Conservation (phyloP, 495 filamentous ascomycete genomes). For the Lasiosphaeria miniovina region DNA sequence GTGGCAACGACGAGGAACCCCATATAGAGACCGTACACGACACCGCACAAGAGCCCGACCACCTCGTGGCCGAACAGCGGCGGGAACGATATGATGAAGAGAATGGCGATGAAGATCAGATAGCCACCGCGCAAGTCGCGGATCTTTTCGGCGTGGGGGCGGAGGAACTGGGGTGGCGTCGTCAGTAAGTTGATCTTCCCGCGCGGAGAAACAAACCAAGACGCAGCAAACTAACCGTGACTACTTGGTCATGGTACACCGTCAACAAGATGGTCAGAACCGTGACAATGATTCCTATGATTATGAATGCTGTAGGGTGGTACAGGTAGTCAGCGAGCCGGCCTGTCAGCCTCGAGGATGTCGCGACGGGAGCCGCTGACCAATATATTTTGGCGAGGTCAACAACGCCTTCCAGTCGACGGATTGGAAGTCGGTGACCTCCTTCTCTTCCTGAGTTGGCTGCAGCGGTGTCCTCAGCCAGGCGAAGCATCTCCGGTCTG, state of each 20-base stretch:
- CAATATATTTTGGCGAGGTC: too few relatives aligned
- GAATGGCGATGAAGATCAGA: constrained; percentile 32
- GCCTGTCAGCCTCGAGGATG: too few relatives aligned
- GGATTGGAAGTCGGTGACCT: too few relatives aligned
- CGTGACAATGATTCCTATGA: constrained; percentile 12
- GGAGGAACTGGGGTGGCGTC: constrained; percentile 17
- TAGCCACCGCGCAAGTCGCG: constrained; percentile 28
- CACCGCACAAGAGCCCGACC: constrained; percentile 31
- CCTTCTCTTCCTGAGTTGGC: too few relatives aligned
- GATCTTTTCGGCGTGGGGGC: constrained; percentile 27
- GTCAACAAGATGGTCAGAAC: constrained; percentile 21
- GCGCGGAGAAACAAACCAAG: not conserved
- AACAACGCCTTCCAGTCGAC: too few relatives aligned
- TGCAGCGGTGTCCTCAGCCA: too few relatives aligned
- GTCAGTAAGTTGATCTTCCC: not conserved
- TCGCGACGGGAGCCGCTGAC: too few relatives aligned
- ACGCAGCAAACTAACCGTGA: constrained; percentile 11
- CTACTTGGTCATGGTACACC: constrained; percentile 21
- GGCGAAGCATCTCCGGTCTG: too few relatives aligned
- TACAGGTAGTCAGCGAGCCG: too few relatives aligned
- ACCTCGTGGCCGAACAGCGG: constrained; percentile 36
- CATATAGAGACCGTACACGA: constrained; percentile 32
- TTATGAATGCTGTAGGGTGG: constrained; percentile 12
- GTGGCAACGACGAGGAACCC: constrained; percentile 33
- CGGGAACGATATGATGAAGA: constrained; percentile 34